Evolutionary conservation across 148 eudicot genomes (phyloP).

Genomic region (Polygonum maritimum): DNA sequence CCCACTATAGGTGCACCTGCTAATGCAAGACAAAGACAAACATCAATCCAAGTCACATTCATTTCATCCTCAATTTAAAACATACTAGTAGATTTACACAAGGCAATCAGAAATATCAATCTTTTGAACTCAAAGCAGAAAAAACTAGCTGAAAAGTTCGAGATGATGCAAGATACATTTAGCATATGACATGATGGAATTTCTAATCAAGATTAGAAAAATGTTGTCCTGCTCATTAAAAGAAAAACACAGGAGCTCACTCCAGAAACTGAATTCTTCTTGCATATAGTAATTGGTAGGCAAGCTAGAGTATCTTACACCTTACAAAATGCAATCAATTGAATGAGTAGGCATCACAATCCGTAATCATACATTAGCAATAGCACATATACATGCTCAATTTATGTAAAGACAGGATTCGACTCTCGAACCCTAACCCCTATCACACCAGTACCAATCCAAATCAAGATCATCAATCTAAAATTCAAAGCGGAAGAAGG

Average conservation of each 20-base stretch:
- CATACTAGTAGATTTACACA: not conserved
- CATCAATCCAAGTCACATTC: not conserved
- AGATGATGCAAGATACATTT: not conserved
- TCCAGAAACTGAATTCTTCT: not conserved
- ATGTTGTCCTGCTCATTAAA: not conserved
- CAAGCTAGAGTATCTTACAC: not conserved
- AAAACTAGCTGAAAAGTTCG: not conserved
- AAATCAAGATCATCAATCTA: not conserved
- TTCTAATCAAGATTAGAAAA: not conserved
- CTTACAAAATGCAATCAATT: not conserved
- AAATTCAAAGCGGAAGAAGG: not conserved
- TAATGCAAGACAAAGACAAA: not conserved
- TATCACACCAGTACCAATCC: not conserved
- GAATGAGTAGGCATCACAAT: not conserved
- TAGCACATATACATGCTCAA: not conserved
- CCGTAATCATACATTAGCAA: not conserved
- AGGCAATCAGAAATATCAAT: not conserved
- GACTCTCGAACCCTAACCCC: not conserved
- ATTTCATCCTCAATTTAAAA: not conserved
- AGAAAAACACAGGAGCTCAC: not conserved
- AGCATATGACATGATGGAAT: not conserved
- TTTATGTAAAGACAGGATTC: not conserved
- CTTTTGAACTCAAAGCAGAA: not conserved
- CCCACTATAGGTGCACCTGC: slow-evolving; percentile 44
- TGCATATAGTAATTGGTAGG: not conserved